Conservation (phyloP, 306 rosid species). For the Castanea sativa region DNA sequence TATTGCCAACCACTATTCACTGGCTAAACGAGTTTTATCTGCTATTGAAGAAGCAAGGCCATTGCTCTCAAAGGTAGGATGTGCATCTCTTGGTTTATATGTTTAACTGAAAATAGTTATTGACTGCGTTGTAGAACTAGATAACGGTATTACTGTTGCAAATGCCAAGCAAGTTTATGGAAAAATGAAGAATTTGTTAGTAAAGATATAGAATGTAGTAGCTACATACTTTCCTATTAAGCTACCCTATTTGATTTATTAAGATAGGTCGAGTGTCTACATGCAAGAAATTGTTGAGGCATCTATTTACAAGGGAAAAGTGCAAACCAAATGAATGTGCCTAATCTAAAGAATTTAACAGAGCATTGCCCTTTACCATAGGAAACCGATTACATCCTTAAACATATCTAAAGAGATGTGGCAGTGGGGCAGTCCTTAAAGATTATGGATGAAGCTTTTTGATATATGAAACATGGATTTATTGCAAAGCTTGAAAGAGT, state of each 20-base stretch:
- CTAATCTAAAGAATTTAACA: background rate
- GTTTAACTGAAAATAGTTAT: slow-evolving; percentile 8
- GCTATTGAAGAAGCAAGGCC: slow-evolving; percentile 85
- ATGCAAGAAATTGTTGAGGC: background rate
- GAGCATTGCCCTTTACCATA: background rate
- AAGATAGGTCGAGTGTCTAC: background rate
- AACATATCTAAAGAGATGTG: no score
- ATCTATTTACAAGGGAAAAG: background rate
- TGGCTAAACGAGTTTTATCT: slow-evolving; percentile 71
- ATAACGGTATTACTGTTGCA: background rate
- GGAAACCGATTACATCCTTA: background rate
- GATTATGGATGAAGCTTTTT: no score
- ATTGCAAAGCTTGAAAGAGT: no score
- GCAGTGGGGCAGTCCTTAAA: no score
- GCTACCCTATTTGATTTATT: background rate
- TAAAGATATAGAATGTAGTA: no score
- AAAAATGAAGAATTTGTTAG: no score
- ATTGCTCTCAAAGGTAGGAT: slow-evolving; percentile 76
- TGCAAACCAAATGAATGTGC: background rate
- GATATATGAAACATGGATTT: no score
- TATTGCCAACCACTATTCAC: slow-evolving; percentile 52
- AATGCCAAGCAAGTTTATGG: no score
- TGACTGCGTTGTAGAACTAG: slow-evolving; percentile 1
- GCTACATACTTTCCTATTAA: no score
- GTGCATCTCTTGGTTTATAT: slow-evolving; percentile 35